Conservation (phyloP, 140 eudicot species). For the Oenanthe javanica region DNA sequence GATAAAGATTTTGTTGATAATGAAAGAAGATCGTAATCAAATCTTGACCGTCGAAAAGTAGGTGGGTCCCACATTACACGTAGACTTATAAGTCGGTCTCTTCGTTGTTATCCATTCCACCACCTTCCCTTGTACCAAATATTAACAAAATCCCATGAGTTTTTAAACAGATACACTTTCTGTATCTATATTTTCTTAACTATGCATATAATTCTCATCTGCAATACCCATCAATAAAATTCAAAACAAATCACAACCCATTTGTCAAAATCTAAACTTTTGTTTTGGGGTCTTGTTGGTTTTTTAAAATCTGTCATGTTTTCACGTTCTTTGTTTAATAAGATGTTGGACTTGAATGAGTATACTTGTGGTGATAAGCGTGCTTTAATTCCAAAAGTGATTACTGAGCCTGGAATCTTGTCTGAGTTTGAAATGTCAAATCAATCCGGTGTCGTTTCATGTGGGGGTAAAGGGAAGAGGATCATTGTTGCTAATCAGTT, state of each 20-base stretch:
- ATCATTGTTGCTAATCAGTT: slow-evolving; percentile 68
- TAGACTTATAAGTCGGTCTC: slow-evolving; percentile 5
- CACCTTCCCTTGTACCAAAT: slow-evolving; percentile 10
- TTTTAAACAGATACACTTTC: not conserved
- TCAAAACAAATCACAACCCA: not conserved
- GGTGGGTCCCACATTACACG: not conserved
- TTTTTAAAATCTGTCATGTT: slow-evolving; percentile 33
- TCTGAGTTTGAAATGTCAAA: slow-evolving; percentile 39
- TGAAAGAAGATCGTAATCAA: slow-evolving; percentile 11
- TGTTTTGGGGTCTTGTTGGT: not conserved
- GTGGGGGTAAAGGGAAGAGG: slow-evolving; percentile 21
- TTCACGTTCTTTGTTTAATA: slow-evolving; percentile 77
- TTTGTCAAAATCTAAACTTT: not conserved
- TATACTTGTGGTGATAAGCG: slow-evolving; percentile 43
- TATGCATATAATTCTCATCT: not conserved
- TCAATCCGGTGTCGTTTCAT: slow-evolving; percentile 18
- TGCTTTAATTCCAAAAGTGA: slow-evolving; percentile 47
- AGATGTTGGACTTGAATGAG: slow-evolving; percentile 54
- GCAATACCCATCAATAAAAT: not conserved
- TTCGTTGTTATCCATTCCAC: slow-evolving; percentile 25
- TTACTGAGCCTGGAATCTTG: slow-evolving; percentile 53
- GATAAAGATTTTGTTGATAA: slow-evolving; percentile 15
- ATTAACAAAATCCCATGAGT: not conserved
- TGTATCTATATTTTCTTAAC: not conserved
- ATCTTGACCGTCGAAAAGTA: slow-evolving; percentile 17